Percentiles rank a stretch among this genome's conserved stretches.
These are phyloP conservation scores for Myriosclerotinia curreyana DNA, from an alignment of 2,329 filamentous ascomycete species.

Conservation along the genomic window DNA sequence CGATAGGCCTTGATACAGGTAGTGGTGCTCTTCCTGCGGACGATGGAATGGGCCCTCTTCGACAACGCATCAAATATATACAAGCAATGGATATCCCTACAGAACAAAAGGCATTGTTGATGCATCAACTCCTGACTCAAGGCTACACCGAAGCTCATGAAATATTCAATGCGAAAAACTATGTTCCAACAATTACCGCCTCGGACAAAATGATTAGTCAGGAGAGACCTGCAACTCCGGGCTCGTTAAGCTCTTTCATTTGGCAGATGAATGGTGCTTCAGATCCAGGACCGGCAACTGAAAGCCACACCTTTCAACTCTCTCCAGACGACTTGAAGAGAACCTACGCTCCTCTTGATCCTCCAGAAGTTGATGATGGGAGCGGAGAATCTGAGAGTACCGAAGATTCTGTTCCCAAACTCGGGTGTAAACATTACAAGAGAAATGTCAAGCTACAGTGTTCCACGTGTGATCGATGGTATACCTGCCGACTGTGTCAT, in stretches of 20 bases:
- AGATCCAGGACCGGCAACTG: constrained; percentile 28
- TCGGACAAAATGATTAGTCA: constrained; percentile 38
- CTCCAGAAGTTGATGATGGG: constrained; percentile 49
- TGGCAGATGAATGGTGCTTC: constrained; percentile 49
- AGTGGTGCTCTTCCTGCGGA: constrained; percentile 57
- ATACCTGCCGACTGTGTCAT: constrained; percentile 92
- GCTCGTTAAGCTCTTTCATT: constrained; percentile 54
- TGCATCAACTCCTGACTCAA: constrained; percentile 70
- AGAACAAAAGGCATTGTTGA: constrained; percentile 65
- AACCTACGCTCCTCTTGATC: constrained; percentile 60
- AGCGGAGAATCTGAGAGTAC: constrained; percentile 37
- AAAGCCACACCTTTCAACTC: constrained; percentile 46
- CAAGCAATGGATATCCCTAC: constrained; percentile 58
- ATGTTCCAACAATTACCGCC: constrained; percentile 29
- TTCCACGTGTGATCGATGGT: constrained; percentile 84
- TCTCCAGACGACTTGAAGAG: constrained; percentile 61
- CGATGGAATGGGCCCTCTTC: constrained; percentile 70
- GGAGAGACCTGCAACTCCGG: constrained; percentile 45
- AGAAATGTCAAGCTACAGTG: constrained; percentile 96
- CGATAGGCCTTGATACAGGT: constrained; percentile 27
- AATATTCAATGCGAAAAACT: constrained; percentile 34
- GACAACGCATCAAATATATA: constrained; percentile 66
- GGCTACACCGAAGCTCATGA: constrained; percentile 54
- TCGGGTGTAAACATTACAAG: constrained; percentile 91
- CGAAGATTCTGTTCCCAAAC: constrained; percentile 40